Evolutionary conservation across 192 early-diverging fungal genomes (phyloP).

Genomic region (Kappamyces sp.): DNA sequence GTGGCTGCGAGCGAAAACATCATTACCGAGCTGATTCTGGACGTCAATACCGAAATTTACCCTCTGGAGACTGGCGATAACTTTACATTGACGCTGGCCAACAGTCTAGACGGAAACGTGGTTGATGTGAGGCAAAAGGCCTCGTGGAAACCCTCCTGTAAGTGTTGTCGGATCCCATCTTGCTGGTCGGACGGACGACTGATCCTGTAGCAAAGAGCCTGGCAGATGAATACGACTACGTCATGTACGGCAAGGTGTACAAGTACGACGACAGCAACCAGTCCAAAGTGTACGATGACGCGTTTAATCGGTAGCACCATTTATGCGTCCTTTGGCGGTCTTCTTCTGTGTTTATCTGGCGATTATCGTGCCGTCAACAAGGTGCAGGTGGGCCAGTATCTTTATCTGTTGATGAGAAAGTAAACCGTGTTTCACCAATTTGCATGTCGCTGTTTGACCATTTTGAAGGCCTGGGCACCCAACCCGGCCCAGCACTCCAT

Average conservation of each 20-base stretch:
- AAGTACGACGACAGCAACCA: conserved; percentile 80
- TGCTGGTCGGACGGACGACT: no score
- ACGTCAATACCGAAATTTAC: conserved; percentile 94
- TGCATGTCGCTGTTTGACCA: conserved; percentile 13
- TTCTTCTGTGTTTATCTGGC: conserved; percentile 85
- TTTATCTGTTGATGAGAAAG: conserved; percentile 85
- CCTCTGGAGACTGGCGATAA: conserved; percentile 79
- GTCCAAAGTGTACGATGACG: conserved; percentile 61
- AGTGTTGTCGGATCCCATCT: no score
- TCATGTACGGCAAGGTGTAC: conserved; percentile 97
- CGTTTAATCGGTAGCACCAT: conserved; percentile 54
- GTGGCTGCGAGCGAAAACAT: conserved; percentile 73
- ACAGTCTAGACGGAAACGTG: conserved; percentile 49
- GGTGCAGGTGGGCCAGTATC: conserved; percentile 78
- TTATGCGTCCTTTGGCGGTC: conserved; percentile 85
- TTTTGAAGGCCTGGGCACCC: conserved; percentile 3
- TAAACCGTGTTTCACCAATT: conserved; percentile 15
- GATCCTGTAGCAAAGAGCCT: conserved; percentile 45
- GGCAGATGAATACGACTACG: conserved; percentile 96
- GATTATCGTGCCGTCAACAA: conserved; percentile 75
- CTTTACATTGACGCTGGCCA: conserved; percentile 74
- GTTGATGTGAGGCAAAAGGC: conserved; percentile 38
- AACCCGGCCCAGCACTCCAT: conserved; percentile 1
- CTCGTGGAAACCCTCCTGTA: conserved; percentile 47
- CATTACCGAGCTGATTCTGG: conserved; percentile 86